A percentile compares a stretch with the other conserved stretches of the same genome.
These are phyloP conservation scores for Aristolochia californica DNA, from an alignment of 164 flowering plant genomes.

Conservation along the genomic window DNA sequence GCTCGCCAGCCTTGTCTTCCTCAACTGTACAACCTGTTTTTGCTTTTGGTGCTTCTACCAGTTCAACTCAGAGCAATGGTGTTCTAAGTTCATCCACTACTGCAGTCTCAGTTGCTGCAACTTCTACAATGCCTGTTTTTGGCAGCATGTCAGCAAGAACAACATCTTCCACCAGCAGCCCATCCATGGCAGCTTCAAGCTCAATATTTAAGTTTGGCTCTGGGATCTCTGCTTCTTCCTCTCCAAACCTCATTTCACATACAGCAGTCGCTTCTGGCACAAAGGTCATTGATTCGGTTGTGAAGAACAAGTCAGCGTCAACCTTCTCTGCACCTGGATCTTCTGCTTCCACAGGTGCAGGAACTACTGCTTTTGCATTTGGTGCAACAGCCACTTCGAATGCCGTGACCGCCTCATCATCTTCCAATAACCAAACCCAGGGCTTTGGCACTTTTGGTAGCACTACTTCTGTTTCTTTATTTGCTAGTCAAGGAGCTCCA, in stretches of 20 bases:
- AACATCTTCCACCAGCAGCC: slow-evolving; percentile 11
- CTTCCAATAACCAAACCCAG: slow-evolving; percentile 23
- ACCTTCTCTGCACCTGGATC: slow-evolving; percentile 15
- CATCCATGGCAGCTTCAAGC: slow-evolving; percentile 17
- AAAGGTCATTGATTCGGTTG: slow-evolving; percentile 17
- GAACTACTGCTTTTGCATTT: slow-evolving; percentile 31
- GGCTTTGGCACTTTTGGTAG: slow-evolving; percentile 18
- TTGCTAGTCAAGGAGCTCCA: slow-evolving; percentile 20
- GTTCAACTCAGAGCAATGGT: slow-evolving; percentile 28
- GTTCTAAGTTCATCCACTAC: slow-evolving; percentile 23
- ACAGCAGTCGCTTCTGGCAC: slow-evolving; percentile 14
- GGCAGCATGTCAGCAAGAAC: slow-evolving; percentile 4
- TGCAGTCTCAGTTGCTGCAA: slow-evolving; percentile 10
- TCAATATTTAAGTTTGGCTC: slow-evolving; percentile 32
- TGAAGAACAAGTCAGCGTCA: slow-evolving; percentile 20
- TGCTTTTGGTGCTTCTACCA: slow-evolving; percentile 24
- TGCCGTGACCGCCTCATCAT: slow-evolving; percentile 11
- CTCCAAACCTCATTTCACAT: slow-evolving; percentile 19
- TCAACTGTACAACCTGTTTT: slow-evolving; percentile 18
- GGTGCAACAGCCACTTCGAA: slow-evolving; percentile 19
- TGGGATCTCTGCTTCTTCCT: slow-evolving; percentile 8
- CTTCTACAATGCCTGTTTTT: slow-evolving; percentile 6
- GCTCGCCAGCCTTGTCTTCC: slow-evolving; percentile 10
- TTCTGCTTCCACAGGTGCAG: slow-evolving; percentile 25
- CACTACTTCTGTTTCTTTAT: slow-evolving; percentile 20